Evolutionary conservation across 2,329 filamentous ascomycete genomes (phyloP).

Genomic region (Paramyrothecium sp.): DNA sequence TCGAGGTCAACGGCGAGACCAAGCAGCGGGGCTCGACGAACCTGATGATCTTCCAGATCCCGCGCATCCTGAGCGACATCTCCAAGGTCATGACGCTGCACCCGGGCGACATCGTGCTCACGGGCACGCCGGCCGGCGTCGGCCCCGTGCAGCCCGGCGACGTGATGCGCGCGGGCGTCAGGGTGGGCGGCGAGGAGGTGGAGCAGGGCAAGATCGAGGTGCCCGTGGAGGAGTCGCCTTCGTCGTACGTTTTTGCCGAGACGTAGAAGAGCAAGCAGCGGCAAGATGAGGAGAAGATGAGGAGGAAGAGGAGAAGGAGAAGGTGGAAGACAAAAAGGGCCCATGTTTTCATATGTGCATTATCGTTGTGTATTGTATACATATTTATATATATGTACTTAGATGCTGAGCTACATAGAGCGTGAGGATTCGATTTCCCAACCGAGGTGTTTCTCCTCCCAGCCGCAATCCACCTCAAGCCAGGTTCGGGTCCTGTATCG

Average conservation of each 20-base stretch:
- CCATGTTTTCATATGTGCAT: slow-evolving; percentile 2
- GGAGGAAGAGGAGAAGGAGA: background rate
- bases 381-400: background rate
- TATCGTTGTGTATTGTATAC: no score
- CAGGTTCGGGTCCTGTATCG: slow-evolving; percentile 59
- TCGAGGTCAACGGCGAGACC: slow-evolving; percentile 77
- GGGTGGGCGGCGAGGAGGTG: slow-evolving; percentile 76
- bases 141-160: slow-evolving; percentile 83
- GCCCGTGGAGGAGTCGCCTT: slow-evolving; percentile 73
- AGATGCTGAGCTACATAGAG: background rate
- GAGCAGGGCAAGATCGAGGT: slow-evolving; percentile 85
- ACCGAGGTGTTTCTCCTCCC: no score
- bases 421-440: no score
- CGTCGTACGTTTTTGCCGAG: slow-evolving; percentile 74
- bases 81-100: slow-evolving; percentile 93
- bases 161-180: slow-evolving; percentile 80
- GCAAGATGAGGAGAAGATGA: no score
- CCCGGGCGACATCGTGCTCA: slow-evolving; percentile 88
- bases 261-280: slow-evolving; percentile 56
- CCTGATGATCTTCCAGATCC: slow-evolving; percentile 91
- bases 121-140: slow-evolving; percentile 96
- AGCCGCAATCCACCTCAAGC: slow-evolving; percentile 11
- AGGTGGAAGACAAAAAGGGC: background rate
- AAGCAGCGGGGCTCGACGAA: slow-evolving; percentile 87
- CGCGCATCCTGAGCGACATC: slow-evolving; percentile 84